Evolutionary conservation across 2,329 filamentous ascomycete species (phyloP).

Genomic region (Penicillium sp.): DNA sequence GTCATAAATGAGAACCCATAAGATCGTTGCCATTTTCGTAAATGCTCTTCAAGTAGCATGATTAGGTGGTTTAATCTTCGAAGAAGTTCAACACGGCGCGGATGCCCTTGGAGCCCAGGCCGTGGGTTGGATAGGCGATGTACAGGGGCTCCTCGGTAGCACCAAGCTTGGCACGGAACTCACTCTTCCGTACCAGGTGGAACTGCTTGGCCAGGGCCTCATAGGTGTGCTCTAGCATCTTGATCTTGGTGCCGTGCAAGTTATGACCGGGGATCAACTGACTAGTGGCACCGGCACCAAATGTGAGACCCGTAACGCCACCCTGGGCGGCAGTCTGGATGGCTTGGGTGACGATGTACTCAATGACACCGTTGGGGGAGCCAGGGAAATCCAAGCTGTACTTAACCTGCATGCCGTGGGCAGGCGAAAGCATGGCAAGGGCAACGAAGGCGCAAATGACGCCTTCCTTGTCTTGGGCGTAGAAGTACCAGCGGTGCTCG

Average conservation of each 20-base stretch:
- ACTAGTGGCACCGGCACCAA: slow-evolving; percentile 76
- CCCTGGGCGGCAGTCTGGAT: slow-evolving; percentile 59
- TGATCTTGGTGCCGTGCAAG: slow-evolving; percentile 74
- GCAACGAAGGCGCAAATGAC: slow-evolving; percentile 75
- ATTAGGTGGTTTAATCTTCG: slow-evolving; percentile 52
- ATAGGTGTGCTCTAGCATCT: slow-evolving; percentile 79
- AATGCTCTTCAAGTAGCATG: not conserved
- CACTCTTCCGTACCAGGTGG: slow-evolving; percentile 76
- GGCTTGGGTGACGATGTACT: slow-evolving; percentile 72
- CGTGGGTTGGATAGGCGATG: slow-evolving; percentile 85
- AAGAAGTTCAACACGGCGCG: slow-evolving; percentile 89
- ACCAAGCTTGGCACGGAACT: slow-evolving; percentile 89
- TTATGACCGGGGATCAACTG: slow-evolving; percentile 77
- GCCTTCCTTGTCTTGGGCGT: slow-evolving; percentile 70
- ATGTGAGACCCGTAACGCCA: slow-evolving; percentile 70
- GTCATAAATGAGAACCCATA: slow-evolving; percentile 4
- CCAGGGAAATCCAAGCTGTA: slow-evolving; percentile 92
- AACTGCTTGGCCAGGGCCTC: slow-evolving; percentile 77
- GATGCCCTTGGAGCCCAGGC: slow-evolving; percentile 76
- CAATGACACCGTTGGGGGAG: slow-evolving; percentile 82
- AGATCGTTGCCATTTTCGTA: slow-evolving; percentile 8
- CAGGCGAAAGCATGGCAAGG: slow-evolving; percentile 74
- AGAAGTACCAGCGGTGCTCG: slow-evolving; percentile 81
- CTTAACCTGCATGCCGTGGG: slow-evolving; percentile 90
- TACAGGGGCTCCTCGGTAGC: slow-evolving; percentile 80